Evolutionary conservation across 169 alveolate genomes (phyloP).

Genomic region (Cryptosporidium ryanae): DNA sequence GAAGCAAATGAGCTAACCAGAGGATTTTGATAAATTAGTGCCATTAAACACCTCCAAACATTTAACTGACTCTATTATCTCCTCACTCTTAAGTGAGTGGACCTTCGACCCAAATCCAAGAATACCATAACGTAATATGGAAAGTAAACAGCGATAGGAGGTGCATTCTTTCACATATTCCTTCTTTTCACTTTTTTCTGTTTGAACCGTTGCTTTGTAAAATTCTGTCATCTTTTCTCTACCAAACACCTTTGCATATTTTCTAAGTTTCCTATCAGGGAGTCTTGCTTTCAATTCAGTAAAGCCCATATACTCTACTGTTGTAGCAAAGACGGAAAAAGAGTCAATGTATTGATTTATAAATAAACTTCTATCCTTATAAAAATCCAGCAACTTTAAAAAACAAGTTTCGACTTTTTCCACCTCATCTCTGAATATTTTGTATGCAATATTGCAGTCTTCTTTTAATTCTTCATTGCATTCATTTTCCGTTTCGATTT

Average conservation of each 20-base stretch:
- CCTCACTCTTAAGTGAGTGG: slow-evolving; percentile 28
- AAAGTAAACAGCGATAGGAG: slow-evolving; percentile 21
- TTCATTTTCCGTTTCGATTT: not conserved
- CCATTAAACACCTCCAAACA: too few species aligned
- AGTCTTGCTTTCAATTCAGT: slow-evolving; percentile 3
- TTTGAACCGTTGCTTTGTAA: not conserved
- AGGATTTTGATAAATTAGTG: too few species aligned
- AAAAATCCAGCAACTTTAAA: slow-evolving; percentile 5
- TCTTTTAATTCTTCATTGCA: not conserved
- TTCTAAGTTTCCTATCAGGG: slow-evolving; percentile 22
- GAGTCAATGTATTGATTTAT: slow-evolving; percentile 27
- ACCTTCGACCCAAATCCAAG: slow-evolving; percentile 11
- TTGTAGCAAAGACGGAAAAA: slow-evolving; percentile 26
- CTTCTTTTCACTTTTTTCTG: too few species aligned
- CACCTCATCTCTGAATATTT: not conserved
- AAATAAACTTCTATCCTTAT: slow-evolving; percentile 4
- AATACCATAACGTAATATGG: slow-evolving; percentile 41
- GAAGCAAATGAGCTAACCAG: not conserved
- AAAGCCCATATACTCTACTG: slow-evolving; percentile 41
- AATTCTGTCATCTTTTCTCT: slow-evolving; percentile 19
- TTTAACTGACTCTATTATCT: not conserved
- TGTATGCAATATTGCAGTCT: not conserved
- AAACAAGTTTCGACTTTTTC: slow-evolving; percentile 16
- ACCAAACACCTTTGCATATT: slow-evolving; percentile 16
- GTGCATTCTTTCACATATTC: not conserved